Evolutionary conservation across 257 asterid genomes (phyloP), one percentile per base, ranked within the genome.

Genomic region (Solanum paucissectum): DNA sequence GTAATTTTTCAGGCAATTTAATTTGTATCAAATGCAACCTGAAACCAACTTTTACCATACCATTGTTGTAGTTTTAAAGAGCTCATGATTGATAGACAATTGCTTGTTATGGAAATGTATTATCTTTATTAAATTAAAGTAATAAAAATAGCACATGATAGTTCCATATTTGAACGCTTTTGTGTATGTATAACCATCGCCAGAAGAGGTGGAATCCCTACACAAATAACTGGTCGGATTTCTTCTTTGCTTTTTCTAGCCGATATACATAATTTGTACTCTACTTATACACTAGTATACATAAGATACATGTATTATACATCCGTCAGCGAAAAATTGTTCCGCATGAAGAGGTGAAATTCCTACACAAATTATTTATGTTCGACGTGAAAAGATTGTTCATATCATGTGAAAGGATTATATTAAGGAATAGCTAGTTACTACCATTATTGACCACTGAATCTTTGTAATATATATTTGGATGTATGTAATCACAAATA

Each of bases 51-150:
- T 87, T 88, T 89, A 83, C 88, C 90, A 88, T 91, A 94, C 89
- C 91, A 90, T 90, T 93, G 92, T 91, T 89, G 91, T 93, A 90
- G 82, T 87, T 88, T 89, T 85, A 87, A 87, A 29, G 25, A 66
- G 58, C 37, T 86, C 68, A 62, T 85, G 49, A 46, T 49, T 86
- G 88, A 79, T 44, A 44, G 25, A 44, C 14, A 79, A 27, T 23
- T 79, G 85, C 85, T 27, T 12, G 49, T 81, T 81, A 40, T 40
- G 68, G 82, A 73, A 58, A 73, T 33, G 73, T 86, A 71, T 52
- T 23, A 69, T 86, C 83, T 69, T 86, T 71, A 44, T 46, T 9
- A 72, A 68, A 71, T 68, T 69, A 42, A 58, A 7, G 64, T 55
- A 86, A 69, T 29, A 44, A 32, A 20, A 42, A 34, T 42, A 76